Evolutionary conservation across 2,329 filamentous ascomycete species (phyloP), one percentile per base, ranked within the genome.

Genomic region (Cytospora leucostoma): DNA sequence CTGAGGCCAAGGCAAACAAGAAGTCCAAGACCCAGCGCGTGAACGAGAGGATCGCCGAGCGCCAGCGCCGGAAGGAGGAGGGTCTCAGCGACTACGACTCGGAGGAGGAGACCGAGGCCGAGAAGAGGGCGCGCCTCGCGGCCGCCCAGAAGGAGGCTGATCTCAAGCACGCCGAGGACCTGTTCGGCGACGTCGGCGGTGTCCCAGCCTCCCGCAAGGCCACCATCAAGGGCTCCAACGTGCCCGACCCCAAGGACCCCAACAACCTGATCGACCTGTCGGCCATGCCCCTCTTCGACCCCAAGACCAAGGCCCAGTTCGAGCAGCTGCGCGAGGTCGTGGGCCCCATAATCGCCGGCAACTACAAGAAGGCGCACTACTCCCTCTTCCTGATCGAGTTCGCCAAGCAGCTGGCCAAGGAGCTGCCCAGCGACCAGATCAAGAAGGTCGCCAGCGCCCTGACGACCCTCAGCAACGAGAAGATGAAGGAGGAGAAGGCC

Each of bases 401-500:
- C 73, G 79, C 85, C 68, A 97, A 96, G 82, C 88, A 92, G 73
- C 84, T 98, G 52, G 86, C 88, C 71, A 93, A 93, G 78, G 93
- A 97, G 34, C 78, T 99, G 69, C 88, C 90, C 15, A 96, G 92
- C 74, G 89, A 95, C 63, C 93, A 98, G 80, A 93, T 98, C 79
- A 97, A 98, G 86, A 98, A 98, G 84, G 86, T 97, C 68, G 87
- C 92, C 13, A 96, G 91, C 76, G 84, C 86, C 6, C 79, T 99
- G 72, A 97, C 93, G n/a, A 89, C 93, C 6, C 84, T 97, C 62
- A 86, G 92, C 74, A 99, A 99, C 75, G 95, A 98, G 85, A 97
- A 96, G 84, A 89, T 98, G 89, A 96, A 93, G 82, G 93, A 97
- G 77, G 95, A 99, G 84, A 97, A 98, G 84, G 88, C 89, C 4